Conservation (phyloP, 192 early-diverging fungal species). For the Backusella tuberculispora region DNA sequence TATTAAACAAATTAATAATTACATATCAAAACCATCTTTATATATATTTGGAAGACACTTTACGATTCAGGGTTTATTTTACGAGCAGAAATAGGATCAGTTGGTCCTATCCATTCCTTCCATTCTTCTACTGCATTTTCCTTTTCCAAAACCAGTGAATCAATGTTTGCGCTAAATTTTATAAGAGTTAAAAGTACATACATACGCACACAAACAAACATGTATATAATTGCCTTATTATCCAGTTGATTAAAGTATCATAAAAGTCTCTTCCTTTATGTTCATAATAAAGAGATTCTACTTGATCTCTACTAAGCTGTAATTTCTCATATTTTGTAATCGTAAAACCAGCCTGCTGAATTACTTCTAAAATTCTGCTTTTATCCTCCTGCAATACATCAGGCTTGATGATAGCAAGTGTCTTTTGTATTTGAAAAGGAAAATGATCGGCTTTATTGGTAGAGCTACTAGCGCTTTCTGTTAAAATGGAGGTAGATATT, state of each 20-base stretch:
- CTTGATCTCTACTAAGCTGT: background rate
- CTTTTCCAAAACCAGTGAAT: background rate
- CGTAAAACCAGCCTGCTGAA: background rate
- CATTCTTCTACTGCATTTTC: slow-evolving; percentile 8
- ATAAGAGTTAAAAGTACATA: background rate
- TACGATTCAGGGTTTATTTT: background rate
- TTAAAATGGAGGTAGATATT: background rate
- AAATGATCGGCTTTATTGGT: background rate
- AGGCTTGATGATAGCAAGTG: background rate
- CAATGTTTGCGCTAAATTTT: background rate
- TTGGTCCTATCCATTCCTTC: background rate
- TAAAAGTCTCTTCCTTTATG: background rate
- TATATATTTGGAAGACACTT: background rate
- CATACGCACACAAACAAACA: background rate
- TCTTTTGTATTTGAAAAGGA: background rate
- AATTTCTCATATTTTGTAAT: background rate
- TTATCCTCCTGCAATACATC: background rate
- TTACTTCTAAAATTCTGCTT: background rate
- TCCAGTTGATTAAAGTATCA: background rate
- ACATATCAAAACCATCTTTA: background rate
- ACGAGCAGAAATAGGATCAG: background rate
- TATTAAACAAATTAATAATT: background rate
- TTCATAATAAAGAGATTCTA: background rate
- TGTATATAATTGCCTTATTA: background rate
- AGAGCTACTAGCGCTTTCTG: background rate